These are phyloP conservation scores for Didymella glomerata DNA, from an alignment of 2,329 filamentous ascomycete species.

Conservation along the genomic window DNA sequence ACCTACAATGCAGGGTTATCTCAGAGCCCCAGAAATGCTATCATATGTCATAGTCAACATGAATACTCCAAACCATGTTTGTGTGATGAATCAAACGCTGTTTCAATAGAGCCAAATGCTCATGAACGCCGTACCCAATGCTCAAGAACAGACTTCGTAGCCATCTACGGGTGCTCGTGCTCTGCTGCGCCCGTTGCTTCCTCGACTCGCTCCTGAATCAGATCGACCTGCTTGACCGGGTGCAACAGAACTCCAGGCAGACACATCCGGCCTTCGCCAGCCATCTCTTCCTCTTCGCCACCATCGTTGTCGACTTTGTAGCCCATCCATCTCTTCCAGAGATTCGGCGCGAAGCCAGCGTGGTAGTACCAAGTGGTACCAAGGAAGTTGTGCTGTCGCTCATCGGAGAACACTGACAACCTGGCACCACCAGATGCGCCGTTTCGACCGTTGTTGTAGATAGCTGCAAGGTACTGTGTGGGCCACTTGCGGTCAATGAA, in stretches of 20 bases:
- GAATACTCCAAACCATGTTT: constrained; percentile 6
- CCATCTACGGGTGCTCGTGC: constrained; percentile 11
- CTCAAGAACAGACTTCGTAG: neutral
- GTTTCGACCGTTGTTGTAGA: constrained; percentile 65
- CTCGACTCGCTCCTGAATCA: constrained; percentile 55
- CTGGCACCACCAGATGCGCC: constrained; percentile 60
- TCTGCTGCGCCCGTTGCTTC: constrained; percentile 5
- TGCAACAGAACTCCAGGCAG: constrained; percentile 58
- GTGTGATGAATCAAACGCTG: constrained; percentile 7
- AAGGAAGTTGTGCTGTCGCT: constrained; percentile 62
- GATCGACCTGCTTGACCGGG: constrained; percentile 61
- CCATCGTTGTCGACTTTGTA: constrained; percentile 62
- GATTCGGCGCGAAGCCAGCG: constrained; percentile 60
- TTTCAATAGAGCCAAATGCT: constrained; percentile 1
- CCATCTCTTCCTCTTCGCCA: constrained; percentile 54
- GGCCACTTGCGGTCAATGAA: constrained; percentile 67
- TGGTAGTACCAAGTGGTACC: constrained; percentile 65
- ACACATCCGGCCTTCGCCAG: constrained; percentile 60
- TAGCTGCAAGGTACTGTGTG: constrained; percentile 61
- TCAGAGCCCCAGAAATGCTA: constrained; percentile 5
- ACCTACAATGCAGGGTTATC: constrained; percentile 3
- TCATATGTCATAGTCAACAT: constrained; percentile 9
- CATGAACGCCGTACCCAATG: constrained; percentile 12
- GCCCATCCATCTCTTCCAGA: constrained; percentile 66
- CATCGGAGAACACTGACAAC: constrained; percentile 60